phyloP scores from a whole-genome alignment of 345 rosid genomes.

The Brassica carinata region DNA sequence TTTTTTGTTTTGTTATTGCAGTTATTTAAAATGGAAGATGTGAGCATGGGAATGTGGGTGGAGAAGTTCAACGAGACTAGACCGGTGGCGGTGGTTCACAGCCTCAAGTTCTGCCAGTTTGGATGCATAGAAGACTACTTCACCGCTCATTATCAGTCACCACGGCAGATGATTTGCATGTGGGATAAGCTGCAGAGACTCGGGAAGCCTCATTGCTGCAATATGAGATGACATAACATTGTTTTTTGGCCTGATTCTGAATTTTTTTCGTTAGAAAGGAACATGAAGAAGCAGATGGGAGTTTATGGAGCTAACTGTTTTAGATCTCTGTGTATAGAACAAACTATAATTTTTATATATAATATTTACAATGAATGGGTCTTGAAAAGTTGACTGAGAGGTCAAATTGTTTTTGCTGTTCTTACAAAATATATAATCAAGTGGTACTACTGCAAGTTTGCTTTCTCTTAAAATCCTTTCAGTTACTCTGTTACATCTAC shows the following conservation, averaged over 20 bases:
- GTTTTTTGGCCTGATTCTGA: conserved; percentile 10
- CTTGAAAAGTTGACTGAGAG: conserved; percentile 21
- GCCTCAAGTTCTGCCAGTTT: conserved; percentile 87
- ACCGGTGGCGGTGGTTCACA: conserved; percentile 74
- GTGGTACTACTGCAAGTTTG: not conserved
- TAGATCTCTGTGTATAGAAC: conserved; percentile 35
- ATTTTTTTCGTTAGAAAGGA: not conserved
- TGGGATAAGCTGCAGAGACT: conserved; percentile 70
- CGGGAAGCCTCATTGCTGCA: conserved; percentile 82
- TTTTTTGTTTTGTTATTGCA: conserved; percentile 37
- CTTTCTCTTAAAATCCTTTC: not conserved
- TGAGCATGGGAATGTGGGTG: conserved; percentile 99
- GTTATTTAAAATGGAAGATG: conserved; percentile 99
- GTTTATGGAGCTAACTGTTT: conserved; percentile 38
- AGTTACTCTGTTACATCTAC: not conserved
- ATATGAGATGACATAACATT: conserved; percentile 66
- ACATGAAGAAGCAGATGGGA: conserved; percentile 20
- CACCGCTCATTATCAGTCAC: conserved; percentile 96
- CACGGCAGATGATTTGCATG: conserved; percentile 89
- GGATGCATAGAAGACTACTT: conserved; percentile 90
- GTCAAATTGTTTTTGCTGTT: not conserved
- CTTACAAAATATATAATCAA: conserved; percentile 5
- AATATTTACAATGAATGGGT: conserved; percentile 9
- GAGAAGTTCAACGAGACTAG: conserved; percentile 81
- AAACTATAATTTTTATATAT: conserved; percentile 28